Evolutionary conservation across 2,329 filamentous ascomycete genomes (phyloP), one percentile per base, ranked within the genome.

Genomic region (Aspergillus felis): DNA sequence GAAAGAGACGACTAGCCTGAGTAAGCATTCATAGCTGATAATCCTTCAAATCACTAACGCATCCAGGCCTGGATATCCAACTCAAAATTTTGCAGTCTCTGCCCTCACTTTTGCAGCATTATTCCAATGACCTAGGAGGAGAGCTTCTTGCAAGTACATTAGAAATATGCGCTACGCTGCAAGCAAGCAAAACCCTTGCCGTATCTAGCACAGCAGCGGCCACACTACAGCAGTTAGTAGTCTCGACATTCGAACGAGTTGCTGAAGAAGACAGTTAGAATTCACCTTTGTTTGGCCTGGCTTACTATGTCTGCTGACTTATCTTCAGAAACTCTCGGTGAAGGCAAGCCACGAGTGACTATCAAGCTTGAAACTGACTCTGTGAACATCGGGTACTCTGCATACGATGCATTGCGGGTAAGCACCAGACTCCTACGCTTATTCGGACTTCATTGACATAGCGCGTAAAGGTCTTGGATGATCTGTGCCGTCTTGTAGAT

Each of bases 151-250:
- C 91, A 28, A 91, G 86, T 9, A 86, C 90, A 0, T 77, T 99
- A 63, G 92, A 96, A 71, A 91, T 96, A 70, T 97, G 94, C 76
- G 94, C 94, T 59, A 88, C 91, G 52, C 77, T 99, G 51, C 92
- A 97, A 75, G 88, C 86, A 56, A 94, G 90, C 74, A 97, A 97
- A 76, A 95, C 92, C 77, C 86, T 88, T 27, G 92, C 96, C 53
- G 92, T 99, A 65, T 95, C 93, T 70, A 95, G 95, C 66, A 97
- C 95, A 1, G 94, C 94, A 9, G 91, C 93, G 27, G 94, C 94
- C n/a, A 97, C 94, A 2, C 79, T 99, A 54, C 93, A 97, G 74
- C 94, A 97, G 73, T 83, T 99, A 14, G 87, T 97, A 7, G 91
- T 94, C 32, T 89, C 90, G 0, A 89, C 96, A 0, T 97, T 97